Evolutionary conservation across 2,329 filamentous ascomycete genomes (phyloP), one percentile per base, ranked within the genome.

Genomic region (Aspergillus sp.): DNA sequence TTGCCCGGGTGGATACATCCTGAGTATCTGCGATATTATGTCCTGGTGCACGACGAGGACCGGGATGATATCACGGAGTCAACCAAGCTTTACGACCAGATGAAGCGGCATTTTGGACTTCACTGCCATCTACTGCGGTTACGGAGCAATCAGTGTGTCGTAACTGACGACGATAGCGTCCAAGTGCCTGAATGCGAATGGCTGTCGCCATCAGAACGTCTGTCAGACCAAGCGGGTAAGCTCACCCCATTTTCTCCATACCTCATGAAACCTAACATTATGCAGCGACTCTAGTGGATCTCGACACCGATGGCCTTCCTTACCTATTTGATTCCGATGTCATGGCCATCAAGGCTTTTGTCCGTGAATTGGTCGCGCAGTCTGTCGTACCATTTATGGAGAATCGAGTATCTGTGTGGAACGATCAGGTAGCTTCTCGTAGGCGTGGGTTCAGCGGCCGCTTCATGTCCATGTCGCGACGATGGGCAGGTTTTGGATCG

Each of bases 361-460:
- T 98, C 60, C 88, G 95, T 32, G 96, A 99, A 74, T 91, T 99
- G 82, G 91, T 97, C 7, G 95, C 90, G 1, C 94, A 98, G 73
- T 98, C 94, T 1, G 87, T 99, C 55, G 84, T 99, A 58, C 95
- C 96, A 1, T 93, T 91, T 46, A 99, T 99, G 96, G 95, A 99
- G 77, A 89, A 94, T 57, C 88, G 90, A 65, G 86, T 96, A 11
- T 89, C 92, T 6, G 83, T 92, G 5, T 99, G 95, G 96, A 99
- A 99, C 71, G 95, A 99, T 69, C 94, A 98, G 75, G 90, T 98
- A 26, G 93, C 94, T 16, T 97, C 96, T 12, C 86, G 91, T 59
- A 85, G 96, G 58, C 88, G 92, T 70, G 96, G 96, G 14, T 83
- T 99, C 52, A 90, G 90, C 57, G 96, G 96, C 11, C 87, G 92